phyloP scores from a whole-genome alignment of 2,329 filamentous ascomycete species.

The Exophiala xenobiotica region DNA sequence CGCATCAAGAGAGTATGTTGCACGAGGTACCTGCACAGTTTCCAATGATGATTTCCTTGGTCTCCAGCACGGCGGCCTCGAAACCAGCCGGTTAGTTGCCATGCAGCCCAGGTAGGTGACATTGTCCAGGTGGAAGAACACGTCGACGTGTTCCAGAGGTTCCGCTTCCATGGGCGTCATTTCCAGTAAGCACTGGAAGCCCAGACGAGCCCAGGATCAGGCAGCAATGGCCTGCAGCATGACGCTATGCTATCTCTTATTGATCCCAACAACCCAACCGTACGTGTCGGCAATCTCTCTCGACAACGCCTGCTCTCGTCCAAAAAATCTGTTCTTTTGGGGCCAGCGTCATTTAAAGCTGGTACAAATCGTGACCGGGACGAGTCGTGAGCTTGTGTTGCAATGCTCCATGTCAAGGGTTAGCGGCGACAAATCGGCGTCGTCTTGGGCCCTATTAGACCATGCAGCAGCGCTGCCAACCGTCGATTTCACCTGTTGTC shows the following conservation, averaged over 20 bases:
- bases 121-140: conserved; percentile 14
- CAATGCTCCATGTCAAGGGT: conserved; percentile 11
- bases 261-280: background rate
- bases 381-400: conserved; percentile 21
- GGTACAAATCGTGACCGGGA: conserved; percentile 21
- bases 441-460: conserved; percentile 8
- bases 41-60: background rate
- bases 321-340: conserved; percentile 3
- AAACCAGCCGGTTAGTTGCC: background rate
- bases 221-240: conserved; percentile 25
- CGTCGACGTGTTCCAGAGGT: conserved; percentile 21
- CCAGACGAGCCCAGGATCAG: conserved; percentile 16
- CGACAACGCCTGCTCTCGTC: background rate
- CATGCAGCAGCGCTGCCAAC: conserved; percentile 22
- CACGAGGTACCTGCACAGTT: background rate
- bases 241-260: conserved; percentile 13
- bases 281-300: conserved; percentile 1
- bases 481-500: conserved; percentile 24
- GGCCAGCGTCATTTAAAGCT: conserved; percentile 15
- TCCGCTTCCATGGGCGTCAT: conserved; percentile 14
- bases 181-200: conserved; percentile 4
- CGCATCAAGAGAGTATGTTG: too few relatives aligned
- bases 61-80: too few relatives aligned
- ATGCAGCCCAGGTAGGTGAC: background rate
- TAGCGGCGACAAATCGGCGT: conserved; percentile 24